Evolutionary conservation across 257 asterid genomes (phyloP), one percentile per base, ranked within the genome.

Genomic region (Gardenia jasminoides): DNA sequence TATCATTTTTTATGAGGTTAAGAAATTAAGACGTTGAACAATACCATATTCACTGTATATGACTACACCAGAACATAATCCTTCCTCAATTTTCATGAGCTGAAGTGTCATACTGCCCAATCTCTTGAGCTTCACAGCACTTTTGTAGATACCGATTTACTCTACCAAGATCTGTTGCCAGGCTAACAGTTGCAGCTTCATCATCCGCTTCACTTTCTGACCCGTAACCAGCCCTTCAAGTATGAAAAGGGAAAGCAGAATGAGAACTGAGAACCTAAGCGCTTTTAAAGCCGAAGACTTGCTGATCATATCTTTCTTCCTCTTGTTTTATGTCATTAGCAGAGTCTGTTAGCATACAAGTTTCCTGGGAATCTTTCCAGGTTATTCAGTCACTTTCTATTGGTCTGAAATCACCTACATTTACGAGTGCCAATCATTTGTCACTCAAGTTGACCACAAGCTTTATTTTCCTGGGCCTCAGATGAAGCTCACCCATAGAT

Each of bases 201-300:
- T 96, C 99, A 70, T 96, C 99, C 44, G 65, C 88, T 87, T 96
- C 98, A 82, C 99, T 96, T 83, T 96, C 99, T 30, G 99, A 96
- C 79, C 96, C 96, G 83, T 92, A 96, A 77, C 97, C 97, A 85
- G 93, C 93, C 91, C 99, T 95, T 80, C 74, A 59, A 10, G 54
- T 22, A 84, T 77, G 56, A 78, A 61, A 67, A 30, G n/a, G 36
- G 47, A 79, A 67, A 20, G 56, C 2, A 76, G 59, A 56, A 6
- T 61, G 70, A 72, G 30, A 46, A 73, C 30, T 28, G 5, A 30
- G 73, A 43, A 74, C 6, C 0, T 10, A 59, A 39, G 28, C 19
- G 10, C 52, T 72, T 47, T 10, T 8, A 62, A 19, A 17, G 28
- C 59, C 16, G 15, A 78, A 12, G 39, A 67, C 65, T 28, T 58